Percentiles rank a stretch among this genome's conserved stretches.
These are phyloP conservation scores for Castanea mollissima DNA, from an alignment of 306 rosid genomes.

Conservation along the genomic window DNA sequence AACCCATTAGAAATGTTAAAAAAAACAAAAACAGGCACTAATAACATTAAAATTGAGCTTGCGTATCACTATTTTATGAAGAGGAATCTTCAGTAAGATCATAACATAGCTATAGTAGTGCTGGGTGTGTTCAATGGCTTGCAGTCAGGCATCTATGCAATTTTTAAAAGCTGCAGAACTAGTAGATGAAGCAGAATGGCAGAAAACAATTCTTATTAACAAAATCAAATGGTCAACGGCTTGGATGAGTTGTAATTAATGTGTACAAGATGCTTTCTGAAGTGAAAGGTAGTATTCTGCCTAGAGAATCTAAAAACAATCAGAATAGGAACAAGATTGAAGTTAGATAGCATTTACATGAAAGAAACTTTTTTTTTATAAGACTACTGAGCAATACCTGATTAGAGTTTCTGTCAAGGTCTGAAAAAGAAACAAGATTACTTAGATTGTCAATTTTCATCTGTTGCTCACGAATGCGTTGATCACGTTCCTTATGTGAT, in stretches of 20 bases:
- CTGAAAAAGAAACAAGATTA: conserved; percentile 46
- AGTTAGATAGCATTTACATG: background rate
- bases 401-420: conserved; percentile 40
- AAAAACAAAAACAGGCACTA: background rate
- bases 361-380: background rate
- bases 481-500: conserved; percentile 53
- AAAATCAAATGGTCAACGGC: background rate
- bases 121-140: background rate
- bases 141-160: background rate
- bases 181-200: background rate
- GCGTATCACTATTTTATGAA: background rate
- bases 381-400: conserved; percentile 47
- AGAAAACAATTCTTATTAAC: background rate
- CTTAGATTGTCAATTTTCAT: conserved; percentile 57
- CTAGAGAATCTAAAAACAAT: background rate
- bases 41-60: background rate
- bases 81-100: background rate
- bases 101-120: background rate
- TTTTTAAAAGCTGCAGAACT: background rate
- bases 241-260: background rate
- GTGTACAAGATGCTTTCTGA: background rate
- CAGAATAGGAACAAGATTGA: background rate
- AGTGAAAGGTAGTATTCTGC: background rate
- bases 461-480: conserved; percentile 59
- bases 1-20: background rate